phyloP scores from a whole-genome alignment of 805 yeast genomes.

The Barnettozyma botsteinii region DNA sequence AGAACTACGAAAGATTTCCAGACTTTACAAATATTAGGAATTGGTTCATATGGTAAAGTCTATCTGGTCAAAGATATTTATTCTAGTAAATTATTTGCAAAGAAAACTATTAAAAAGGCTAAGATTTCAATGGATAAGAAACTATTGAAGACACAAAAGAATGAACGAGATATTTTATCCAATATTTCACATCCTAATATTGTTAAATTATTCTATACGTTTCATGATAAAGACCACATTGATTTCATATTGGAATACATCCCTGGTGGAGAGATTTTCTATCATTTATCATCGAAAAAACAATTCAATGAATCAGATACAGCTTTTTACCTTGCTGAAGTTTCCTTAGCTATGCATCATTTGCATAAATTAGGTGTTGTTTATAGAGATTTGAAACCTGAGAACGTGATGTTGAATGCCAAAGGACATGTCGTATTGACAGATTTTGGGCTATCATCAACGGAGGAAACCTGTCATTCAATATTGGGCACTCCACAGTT shows the following conservation, averaged over 20 bases:
- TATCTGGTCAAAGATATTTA: constrained; percentile 61
- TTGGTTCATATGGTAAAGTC: constrained; percentile 86
- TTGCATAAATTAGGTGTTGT: constrained; percentile 77
- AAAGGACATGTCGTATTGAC: constrained; percentile 79
- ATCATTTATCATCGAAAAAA: constrained; percentile 33
- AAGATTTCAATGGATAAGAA: constrained; percentile 52
- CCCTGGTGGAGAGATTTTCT: constrained; percentile 82
- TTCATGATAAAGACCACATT: constrained; percentile 73
- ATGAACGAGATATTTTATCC: constrained; percentile 70
- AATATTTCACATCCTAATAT: constrained; percentile 73
- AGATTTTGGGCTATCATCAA: constrained; percentile 70
- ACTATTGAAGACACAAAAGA: constrained; percentile 64
- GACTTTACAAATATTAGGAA: constrained; percentile 68
- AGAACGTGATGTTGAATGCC: constrained; percentile 72
- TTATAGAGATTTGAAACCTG: constrained; percentile 86
- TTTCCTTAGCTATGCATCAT: constrained; percentile 70
- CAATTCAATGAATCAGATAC: constrained; percentile 56
- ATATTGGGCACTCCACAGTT: constrained; percentile 41
- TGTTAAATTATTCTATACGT: constrained; percentile 74
- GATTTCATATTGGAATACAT: constrained; percentile 76
- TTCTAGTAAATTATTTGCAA: constrained; percentile 68
- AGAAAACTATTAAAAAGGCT: constrained; percentile 80
- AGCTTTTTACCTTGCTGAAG: constrained; percentile 75
- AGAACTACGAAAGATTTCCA: constrained; percentile 48
- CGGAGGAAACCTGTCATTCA: constrained; percentile 33